phyloP scores from a whole-genome alignment of 176 grass and related monocot species.

The Hordeum vulgare region MorexV3_pseudomolecules_assembly NC_058519.1:550918753-550919252 shows the following conservation, averaged over 20 bases:
- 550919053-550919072: background rate
- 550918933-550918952: background rate
- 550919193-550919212: background rate
- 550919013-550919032: conserved; percentile 1
- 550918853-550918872: conserved; percentile 85
- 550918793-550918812: conserved; percentile 83
- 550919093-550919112: background rate
- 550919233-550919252: conserved; percentile 83
- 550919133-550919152: background rate
- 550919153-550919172: background rate
- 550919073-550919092: background rate
- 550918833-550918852: conserved; percentile 93
- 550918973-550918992: background rate
- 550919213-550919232: background rate
- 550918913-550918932: background rate
- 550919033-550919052: background rate
- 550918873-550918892: conserved; percentile 44
- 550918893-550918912: background rate
- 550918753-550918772: conserved; percentile 84
- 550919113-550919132: too few species aligned
- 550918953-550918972: background rate
- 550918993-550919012: background rate
- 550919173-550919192: background rate
- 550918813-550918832: conserved; percentile 94
- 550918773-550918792: conserved; percentile 32